phyloP scores from a whole-genome alignment of 2,329 filamentous ascomycete genomes.

The Pseudopithomyces chartarum region DNA sequence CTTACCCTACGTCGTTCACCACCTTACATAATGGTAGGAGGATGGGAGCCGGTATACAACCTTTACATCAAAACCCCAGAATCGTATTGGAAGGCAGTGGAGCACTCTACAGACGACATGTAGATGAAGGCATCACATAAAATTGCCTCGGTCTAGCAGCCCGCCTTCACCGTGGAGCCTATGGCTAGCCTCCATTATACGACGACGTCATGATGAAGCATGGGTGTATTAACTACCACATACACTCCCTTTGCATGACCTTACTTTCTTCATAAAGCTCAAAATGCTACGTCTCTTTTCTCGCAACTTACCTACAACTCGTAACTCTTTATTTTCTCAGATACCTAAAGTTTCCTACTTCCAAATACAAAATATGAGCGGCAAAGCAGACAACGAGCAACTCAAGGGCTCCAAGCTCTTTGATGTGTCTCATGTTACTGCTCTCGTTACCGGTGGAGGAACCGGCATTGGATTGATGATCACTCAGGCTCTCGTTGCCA shows the following conservation, averaged over 20 bases:
- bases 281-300: slow-evolving; percentile 39
- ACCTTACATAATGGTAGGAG: no score
- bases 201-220: slow-evolving; percentile 37
- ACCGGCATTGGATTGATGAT: slow-evolving; percentile 66
- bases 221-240: slow-evolving; percentile 16
- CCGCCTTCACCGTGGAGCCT: background rate
- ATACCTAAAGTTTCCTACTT: slow-evolving; percentile 21
- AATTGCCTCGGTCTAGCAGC: no score
- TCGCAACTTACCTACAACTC: slow-evolving; percentile 12
- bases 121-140: no score
- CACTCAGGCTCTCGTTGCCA: slow-evolving; percentile 65
- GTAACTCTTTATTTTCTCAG: slow-evolving; percentile 11
- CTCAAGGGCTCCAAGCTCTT: slow-evolving; percentile 51
- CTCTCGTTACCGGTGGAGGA: slow-evolving; percentile 53
- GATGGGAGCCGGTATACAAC: no score
- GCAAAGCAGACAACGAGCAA: slow-evolving; percentile 46
- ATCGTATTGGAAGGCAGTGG: no score
- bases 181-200: background rate
- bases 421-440: slow-evolving; percentile 52
- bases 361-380: slow-evolving; percentile 37
- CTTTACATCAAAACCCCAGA: no score
- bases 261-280: slow-evolving; percentile 4
- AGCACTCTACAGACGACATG: no score
- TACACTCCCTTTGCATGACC: slow-evolving; percentile 13
- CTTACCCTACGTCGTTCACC: no score